These are phyloP conservation scores for Neoscytalidium dimidiatum DNA, from an alignment of 2,329 filamentous ascomycete species.

Conservation along the genomic window DNA sequence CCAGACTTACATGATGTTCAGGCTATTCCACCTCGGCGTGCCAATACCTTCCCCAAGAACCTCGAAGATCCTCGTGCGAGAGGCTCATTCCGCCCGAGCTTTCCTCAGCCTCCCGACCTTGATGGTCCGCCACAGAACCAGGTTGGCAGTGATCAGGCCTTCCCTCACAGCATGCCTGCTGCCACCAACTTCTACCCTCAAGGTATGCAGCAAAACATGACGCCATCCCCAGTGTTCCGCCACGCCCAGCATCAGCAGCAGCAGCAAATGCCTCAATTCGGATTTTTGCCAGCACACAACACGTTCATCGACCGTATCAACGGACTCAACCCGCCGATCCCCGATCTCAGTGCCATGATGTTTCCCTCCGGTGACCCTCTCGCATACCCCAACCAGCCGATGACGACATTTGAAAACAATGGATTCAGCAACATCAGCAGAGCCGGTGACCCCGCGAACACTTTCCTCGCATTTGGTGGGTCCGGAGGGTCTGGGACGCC, in stretches of 20 bases:
- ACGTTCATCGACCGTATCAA: constrained; percentile 33
- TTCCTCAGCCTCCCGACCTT: constrained; percentile 29
- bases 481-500: background rate
- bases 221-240: constrained; percentile 6
- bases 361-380: constrained; percentile 78
- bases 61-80: constrained; percentile 23
- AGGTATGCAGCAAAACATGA: constrained; percentile 8
- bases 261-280: background rate
- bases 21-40: constrained; percentile 26
- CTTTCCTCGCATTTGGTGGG: background rate
- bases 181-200: background rate
- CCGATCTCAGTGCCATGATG: constrained; percentile 77
- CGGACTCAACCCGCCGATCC: constrained; percentile 51
- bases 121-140: background rate
- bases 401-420: constrained; percentile 58
- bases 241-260: constrained; percentile 1
- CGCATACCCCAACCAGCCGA: constrained; percentile 75
- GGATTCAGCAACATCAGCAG: constrained; percentile 23
- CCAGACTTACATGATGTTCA: constrained; percentile 18
- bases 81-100: constrained; percentile 28
- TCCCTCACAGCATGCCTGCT: constrained; percentile 10
- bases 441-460: background rate
- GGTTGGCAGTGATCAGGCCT: background rate
- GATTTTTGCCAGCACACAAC: constrained; percentile 29
- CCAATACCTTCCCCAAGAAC: constrained; percentile 38